Percentiles rank a stretch among this genome's conserved stretches.
Conservation (phyloP, 345 rosid genomes). For the Murraya koenigii region DNA sequence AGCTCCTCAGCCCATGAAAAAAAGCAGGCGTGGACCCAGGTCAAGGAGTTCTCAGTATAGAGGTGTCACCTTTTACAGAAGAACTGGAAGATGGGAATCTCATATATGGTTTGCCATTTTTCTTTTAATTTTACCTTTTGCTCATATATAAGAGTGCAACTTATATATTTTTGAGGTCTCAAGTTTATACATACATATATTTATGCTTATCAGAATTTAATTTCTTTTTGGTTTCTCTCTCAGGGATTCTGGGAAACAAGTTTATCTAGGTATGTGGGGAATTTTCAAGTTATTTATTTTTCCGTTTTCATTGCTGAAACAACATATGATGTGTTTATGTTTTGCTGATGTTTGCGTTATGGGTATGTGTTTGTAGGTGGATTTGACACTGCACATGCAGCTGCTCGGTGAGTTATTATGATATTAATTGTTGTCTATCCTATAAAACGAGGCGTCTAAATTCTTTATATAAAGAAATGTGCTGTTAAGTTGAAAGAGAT, state of each 20-base stretch:
- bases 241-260: conserved; percentile 99
- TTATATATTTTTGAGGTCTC: not conserved
- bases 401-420: conserved; percentile 68
- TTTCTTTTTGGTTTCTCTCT: conserved; percentile 17
- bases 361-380: conserved; percentile 60
- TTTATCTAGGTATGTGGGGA: conserved; percentile 75
- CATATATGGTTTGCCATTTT: conserved; percentile 71
- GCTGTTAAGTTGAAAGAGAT: not conserved
- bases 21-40: conserved; percentile 93
- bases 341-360: conserved; percentile 18
- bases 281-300: conserved; percentile 5
- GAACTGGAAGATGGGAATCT: conserved; percentile 99
- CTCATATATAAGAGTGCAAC: not conserved
- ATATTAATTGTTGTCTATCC: not conserved
- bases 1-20: conserved; percentile 65
- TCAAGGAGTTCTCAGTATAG: conserved; percentile 96
- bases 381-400: conserved; percentile 99
- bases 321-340: conserved; percentile 3
- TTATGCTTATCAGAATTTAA: conserved; percentile 2
- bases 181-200: no score
- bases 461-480: not conserved
- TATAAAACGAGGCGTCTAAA: no score
- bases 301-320: conserved; percentile 17
- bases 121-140: not conserved
- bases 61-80: conserved; percentile 93